Base-by-base conservation (phyloP, 2,329 filamentous ascomycete species). In the Colletotrichum agaves region DNA sequence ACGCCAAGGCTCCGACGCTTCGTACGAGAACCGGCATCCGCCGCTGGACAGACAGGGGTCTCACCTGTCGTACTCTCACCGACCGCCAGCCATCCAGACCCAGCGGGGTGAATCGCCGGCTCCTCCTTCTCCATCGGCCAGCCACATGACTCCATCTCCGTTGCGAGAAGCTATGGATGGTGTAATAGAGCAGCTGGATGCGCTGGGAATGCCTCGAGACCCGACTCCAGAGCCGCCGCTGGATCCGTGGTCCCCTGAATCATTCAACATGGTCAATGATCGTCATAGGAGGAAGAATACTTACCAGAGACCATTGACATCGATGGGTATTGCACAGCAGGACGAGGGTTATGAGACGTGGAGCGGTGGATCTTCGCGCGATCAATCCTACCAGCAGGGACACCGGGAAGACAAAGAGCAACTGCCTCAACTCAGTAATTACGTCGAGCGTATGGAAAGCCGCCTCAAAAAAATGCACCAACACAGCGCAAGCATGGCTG, bases 121-220 rank as follows among this genome's bases (percentile, higher is more conserved):
- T 39, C 90, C 90, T 3, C 88, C 88, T 4, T 94, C 93, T 5
- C 89, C 92, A 2, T 88, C 85, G 50, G 82, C 83, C 43, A 87
- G 85, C 49, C 89, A 89, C 1, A 82, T 93, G 77, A 99, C 96
- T 0, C 96, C 96, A 1, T 98, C 96, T 2, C 96, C 96, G 0
- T 82, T 99, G 3, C 87, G 96, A 67, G 93, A 94, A 77, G 96
- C 96, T 1, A 99, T 99, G 94, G 95, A 98, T 75, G 95, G 97
- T 78, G 94, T 99, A 4, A 98, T 98, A 89, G 93, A 96, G 71
- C 97, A 96, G 63, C 80, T 99, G 47, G 91, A 97, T 75, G 94
- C 94, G 68, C 93, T 99, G 84, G 91, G 91, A 17, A 83, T 90
- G 72, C 83, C 87, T 46, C 85, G 85, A 63, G 81, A 85, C 21